Percentiles rank a stretch among this genome's conserved stretches.
Evolutionary conservation across 495 filamentous ascomycete species (phyloP).

Genomic region (Penicillium atrosanguineum): DNA sequence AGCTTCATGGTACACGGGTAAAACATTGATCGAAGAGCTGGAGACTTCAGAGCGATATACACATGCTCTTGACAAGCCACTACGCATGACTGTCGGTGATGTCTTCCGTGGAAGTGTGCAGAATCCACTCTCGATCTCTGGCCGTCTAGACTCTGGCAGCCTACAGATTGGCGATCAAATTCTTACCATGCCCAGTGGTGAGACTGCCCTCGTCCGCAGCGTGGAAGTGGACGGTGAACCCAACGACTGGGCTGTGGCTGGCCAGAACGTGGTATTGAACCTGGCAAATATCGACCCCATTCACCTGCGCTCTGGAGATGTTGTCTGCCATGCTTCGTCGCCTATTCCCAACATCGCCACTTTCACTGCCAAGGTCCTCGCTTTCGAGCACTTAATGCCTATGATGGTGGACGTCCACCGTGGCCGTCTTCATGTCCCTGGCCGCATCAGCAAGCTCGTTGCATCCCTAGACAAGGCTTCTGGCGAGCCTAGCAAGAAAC

Average conservation of each 20-base stretch:
- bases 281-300: constrained; percentile 81
- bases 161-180: constrained; percentile 81
- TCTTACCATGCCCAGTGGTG: constrained; percentile 72
- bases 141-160: constrained; percentile 80
- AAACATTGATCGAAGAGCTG: constrained; percentile 76
- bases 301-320: constrained; percentile 80
- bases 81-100: constrained; percentile 81
- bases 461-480: constrained; percentile 73
- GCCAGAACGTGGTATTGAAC: constrained; percentile 82
- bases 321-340: constrained; percentile 66
- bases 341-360: constrained; percentile 66
- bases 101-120: constrained; percentile 74
- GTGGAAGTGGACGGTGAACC: constrained; percentile 70
- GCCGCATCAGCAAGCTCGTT: constrained; percentile 65
- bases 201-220: constrained; percentile 74
- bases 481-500: constrained; percentile 71
- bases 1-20: constrained; percentile 74
- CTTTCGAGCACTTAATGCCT: constrained; percentile 85
- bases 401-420: constrained; percentile 86
- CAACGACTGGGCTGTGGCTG: constrained; percentile 91
- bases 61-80: constrained; percentile 70
- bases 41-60: constrained; percentile 73
- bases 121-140: constrained; percentile 75
- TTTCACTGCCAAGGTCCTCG: constrained; percentile 79
- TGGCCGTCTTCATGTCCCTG: constrained; percentile 76